A percentile compares a stretch with the other conserved stretches of the same genome.
Evolutionary conservation across 306 rosid species (phyloP).

Genomic region (Cucurbita ficifolia): DNA sequence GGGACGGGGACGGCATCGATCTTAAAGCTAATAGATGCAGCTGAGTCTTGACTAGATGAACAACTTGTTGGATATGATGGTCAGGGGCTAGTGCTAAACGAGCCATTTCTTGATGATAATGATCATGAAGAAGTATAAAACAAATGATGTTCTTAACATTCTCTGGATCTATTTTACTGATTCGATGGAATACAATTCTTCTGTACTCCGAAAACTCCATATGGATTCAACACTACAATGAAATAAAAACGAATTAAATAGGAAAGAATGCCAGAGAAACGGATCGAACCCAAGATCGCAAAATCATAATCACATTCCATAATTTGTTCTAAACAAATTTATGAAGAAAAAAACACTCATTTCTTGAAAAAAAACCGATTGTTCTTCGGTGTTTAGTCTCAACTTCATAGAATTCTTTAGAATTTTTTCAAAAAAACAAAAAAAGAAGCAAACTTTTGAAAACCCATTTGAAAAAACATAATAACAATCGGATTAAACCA

Average conservation of each 20-base stretch:
- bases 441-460: too few species aligned
- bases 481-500: neutral
- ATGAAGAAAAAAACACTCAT: neutral
- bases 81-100: slow-evolving; percentile 45
- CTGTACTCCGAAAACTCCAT: slow-evolving; percentile 44
- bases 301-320: neutral
- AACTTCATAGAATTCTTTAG: too few species aligned
- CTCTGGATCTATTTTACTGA: slow-evolving; percentile 49
- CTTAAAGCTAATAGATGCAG: slow-evolving; percentile 18
- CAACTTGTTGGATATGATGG: slow-evolving; percentile 24
- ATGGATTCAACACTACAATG: slow-evolving; percentile 19
- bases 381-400: neutral
- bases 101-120: slow-evolving; percentile 34
- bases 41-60: slow-evolving; percentile 25
- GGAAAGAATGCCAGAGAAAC: neutral
- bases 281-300: neutral
- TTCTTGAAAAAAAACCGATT: too few species aligned
- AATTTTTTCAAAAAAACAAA: neutral
- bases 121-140: slow-evolving; percentile 40
- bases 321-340: neutral
- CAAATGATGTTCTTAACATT: slow-evolving; percentile 39
- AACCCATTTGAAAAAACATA: neutral
- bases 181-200: slow-evolving; percentile 26
- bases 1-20: slow-evolving; percentile 12
- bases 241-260: neutral